Conservation (phyloP, 1,284 basidiomycete species). For the Apiotrichum brassicae region DNA sequence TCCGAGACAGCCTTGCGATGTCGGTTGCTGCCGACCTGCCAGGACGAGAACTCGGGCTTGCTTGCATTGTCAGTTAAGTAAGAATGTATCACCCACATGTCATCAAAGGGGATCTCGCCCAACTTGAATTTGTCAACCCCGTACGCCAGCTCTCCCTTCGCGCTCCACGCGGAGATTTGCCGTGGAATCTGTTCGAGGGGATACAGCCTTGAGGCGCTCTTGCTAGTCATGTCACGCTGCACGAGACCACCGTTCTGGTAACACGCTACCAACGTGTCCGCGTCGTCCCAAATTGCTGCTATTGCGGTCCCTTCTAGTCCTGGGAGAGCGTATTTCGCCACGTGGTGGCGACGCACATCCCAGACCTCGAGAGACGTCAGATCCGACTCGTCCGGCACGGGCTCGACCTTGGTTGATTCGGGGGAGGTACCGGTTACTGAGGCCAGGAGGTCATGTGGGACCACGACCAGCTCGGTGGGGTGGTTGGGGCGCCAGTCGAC, state of each 20-base stretch:
- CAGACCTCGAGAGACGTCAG: slow-evolving; percentile 63
- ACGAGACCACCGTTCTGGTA: slow-evolving; percentile 72
- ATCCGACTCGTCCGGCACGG: slow-evolving; percentile 27
- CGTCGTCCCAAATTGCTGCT: slow-evolving; percentile 65
- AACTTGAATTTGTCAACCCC: slow-evolving; percentile 55
- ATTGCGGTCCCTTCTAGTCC: slow-evolving; percentile 27
- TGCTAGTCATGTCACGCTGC: slow-evolving; percentile 59
- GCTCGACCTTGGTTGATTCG: slow-evolving; percentile 6
- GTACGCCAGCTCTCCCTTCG: slow-evolving; percentile 62
- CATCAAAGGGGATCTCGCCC: slow-evolving; percentile 77
- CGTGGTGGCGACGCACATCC: slow-evolving; percentile 74
- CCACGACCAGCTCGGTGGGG: slow-evolving; percentile 63
- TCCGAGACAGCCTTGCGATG: slow-evolving; percentile 38
- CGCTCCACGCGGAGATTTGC: slow-evolving; percentile 62
- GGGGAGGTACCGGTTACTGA: neutral
- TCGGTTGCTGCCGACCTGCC: slow-evolving; percentile 36
- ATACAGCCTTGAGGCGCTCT: slow-evolving; percentile 15
- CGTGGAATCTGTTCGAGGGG: slow-evolving; percentile 65
- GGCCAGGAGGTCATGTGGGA: slow-evolving; percentile 28
- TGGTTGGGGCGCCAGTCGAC: slow-evolving; percentile 73
- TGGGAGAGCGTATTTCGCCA: slow-evolving; percentile 70
- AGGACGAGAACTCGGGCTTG: slow-evolving; percentile 51
- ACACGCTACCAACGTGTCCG: slow-evolving; percentile 66
- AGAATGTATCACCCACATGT: slow-evolving; percentile 53
- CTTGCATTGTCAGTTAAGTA: slow-evolving; percentile 38